Evolutionary conservation across 805 yeast genomes (phyloP).

Genomic region (Candida ortonii): DNA sequence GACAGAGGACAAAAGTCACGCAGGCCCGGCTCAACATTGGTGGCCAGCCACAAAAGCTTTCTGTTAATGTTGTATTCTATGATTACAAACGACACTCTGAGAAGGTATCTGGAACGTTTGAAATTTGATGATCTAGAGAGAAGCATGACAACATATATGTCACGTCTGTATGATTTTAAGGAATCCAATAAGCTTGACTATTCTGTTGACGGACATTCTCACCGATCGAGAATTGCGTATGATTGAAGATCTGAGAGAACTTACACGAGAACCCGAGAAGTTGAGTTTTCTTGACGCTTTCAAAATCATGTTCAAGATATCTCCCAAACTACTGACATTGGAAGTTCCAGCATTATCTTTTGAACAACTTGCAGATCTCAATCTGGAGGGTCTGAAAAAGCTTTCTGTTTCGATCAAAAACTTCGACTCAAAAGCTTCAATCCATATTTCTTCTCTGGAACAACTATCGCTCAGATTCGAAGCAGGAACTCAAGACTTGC

Average conservation of each 20-base stretch:
- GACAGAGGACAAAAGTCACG: conserved; percentile 1
- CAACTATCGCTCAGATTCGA: no score
- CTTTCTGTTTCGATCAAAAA: conserved; percentile 14
- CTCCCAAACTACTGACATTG: conserved; percentile 16
- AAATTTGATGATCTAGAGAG: conserved; percentile 17
- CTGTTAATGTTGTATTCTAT: conserved; percentile 20
- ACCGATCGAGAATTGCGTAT: no score
- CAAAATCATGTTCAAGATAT: conserved; percentile 7
- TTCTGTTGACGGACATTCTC: conserved; percentile 14
- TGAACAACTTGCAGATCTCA: conserved; percentile 1
- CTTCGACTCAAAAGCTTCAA: no score
- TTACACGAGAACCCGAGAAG: conserved; percentile 1
- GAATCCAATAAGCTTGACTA: conserved; percentile 10
- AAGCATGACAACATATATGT: conserved; percentile 4
- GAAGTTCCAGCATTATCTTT: conserved; percentile 8
- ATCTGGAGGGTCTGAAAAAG: conserved; percentile 1
- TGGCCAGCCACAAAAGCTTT: conserved; percentile 13
- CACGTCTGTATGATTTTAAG: conserved; percentile 15
- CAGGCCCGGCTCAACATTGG: conserved; percentile 3
- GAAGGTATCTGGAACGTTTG: conserved; percentile 11
- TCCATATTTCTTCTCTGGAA: no score
- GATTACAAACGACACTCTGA: conserved; percentile 13
- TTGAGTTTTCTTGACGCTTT: conserved; percentile 22
- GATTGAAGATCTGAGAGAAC: no score
- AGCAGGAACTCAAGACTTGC: conserved; percentile 23